Evolutionary conservation across 257 asterid species (phyloP).

Genomic region (Dorcoceras hygrometricum): DNA sequence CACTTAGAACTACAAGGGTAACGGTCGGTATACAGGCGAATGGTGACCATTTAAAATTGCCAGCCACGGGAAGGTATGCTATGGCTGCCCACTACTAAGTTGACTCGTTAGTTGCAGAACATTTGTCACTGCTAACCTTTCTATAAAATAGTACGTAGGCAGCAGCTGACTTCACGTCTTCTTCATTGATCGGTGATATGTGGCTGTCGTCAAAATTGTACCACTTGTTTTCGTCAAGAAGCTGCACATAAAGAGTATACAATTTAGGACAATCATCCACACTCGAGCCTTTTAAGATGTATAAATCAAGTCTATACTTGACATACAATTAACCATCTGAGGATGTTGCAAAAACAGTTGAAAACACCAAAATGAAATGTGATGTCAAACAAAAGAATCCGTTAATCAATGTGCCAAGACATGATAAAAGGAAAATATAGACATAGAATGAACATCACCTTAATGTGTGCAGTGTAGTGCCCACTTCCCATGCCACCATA

Average conservation of each 20-base stretch:
- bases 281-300: slow-evolving; percentile 10
- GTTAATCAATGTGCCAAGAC: not conserved
- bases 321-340: not conserved
- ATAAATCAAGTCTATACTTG: not conserved
- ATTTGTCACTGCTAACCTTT: slow-evolving; percentile 64
- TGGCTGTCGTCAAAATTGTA: slow-evolving; percentile 96
- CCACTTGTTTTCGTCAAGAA: slow-evolving; percentile 91
- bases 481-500: slow-evolving; percentile 99
- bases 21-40: slow-evolving; percentile 35
- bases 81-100: slow-evolving; percentile 35
- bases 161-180: slow-evolving; percentile 86
- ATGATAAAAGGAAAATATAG: not conserved
- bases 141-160: slow-evolving; percentile 93
- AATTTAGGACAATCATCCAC: slow-evolving; percentile 8
- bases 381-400: not conserved
- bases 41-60: slow-evolving; percentile 15
- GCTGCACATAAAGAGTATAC: slow-evolving; percentile 46
- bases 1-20: slow-evolving; percentile 16
- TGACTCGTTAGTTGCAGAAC: slow-evolving; percentile 51
- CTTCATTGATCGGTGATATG: slow-evolving; percentile 76
- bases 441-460: slow-evolving; percentile 44
- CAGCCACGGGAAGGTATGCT: slow-evolving; percentile 30
- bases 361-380: not conserved
- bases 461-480: slow-evolving; percentile 91
- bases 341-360: not conserved